These are phyloP conservation scores for Juglanconis sp. DNA, from an alignment of 2,329 filamentous ascomycete species.

Conservation along the genomic window DNA sequence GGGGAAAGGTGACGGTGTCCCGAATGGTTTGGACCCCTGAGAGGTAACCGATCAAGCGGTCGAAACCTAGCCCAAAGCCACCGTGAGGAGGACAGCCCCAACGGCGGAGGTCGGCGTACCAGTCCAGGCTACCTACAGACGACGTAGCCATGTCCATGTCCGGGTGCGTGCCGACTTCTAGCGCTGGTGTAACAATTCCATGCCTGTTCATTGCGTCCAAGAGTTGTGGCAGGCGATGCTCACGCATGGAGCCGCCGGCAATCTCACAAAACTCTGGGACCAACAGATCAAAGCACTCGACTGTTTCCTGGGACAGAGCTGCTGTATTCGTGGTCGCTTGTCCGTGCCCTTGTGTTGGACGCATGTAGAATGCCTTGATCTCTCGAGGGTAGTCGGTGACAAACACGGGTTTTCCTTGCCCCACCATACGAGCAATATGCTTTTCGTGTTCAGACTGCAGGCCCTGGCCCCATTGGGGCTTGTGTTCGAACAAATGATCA, in stretches of 20 bases:
- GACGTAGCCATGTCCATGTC: slow-evolving; percentile 12
- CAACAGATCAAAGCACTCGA: slow-evolving; percentile 87
- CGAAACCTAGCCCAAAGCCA: slow-evolving; percentile 87
- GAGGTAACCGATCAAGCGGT: slow-evolving; percentile 80
- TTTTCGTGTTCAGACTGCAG: slow-evolving; percentile 92
- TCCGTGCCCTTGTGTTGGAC: slow-evolving; percentile 21
- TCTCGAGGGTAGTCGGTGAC: slow-evolving; percentile 87
- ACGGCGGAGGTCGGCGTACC: slow-evolving; percentile 84
- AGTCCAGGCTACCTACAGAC: slow-evolving; percentile 50
- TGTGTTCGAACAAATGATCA: slow-evolving; percentile 61
- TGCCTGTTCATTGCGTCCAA: slow-evolving; percentile 67
- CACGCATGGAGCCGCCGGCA: slow-evolving; percentile 84
- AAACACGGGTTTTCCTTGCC: slow-evolving; percentile 68
- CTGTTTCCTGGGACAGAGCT: slow-evolving; percentile 44
- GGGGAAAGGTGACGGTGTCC: slow-evolving; percentile 82
- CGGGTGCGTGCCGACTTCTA: slow-evolving; percentile 20
- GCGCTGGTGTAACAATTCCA: slow-evolving; percentile 50
- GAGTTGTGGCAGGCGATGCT: slow-evolving; percentile 69
- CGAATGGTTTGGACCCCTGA: slow-evolving; percentile 77
- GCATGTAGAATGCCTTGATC: slow-evolving; percentile 79
- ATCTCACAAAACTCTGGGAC: slow-evolving; percentile 84
- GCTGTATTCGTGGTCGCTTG: neutral
- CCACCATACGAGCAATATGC: slow-evolving; percentile 66
- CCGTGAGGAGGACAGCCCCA: slow-evolving; percentile 93
- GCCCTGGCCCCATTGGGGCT: slow-evolving; percentile 67